Evolutionary conservation across 202 grass and related monocot genomes (phyloP), one percentile per base, ranked within the genome.

Genomic region (Saccharum hybrid): DNA sequence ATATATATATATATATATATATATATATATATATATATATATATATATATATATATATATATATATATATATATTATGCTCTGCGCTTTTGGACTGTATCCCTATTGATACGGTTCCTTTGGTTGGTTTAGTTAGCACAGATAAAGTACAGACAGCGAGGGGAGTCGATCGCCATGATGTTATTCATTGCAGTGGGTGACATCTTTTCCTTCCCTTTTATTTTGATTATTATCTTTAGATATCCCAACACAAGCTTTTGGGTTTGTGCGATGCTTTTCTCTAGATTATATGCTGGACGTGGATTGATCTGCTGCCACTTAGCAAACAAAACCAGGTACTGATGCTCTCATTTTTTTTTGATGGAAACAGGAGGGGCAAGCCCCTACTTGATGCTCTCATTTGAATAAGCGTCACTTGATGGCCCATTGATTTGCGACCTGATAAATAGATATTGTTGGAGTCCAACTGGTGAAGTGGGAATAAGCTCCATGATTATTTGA

Each of bases 241-340:
- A 51, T 87, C 51, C 71, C 18, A 48, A 45, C 39, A 39, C 34
- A 62, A 22, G 33, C 37, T 76, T 86, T 70, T 69, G 14, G 10
- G 57, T 8, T 74, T 61, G 48, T 11, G 70, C 63, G n/a, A 22
- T 59, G 21, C 48, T 14, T 75, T 22, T 16, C 6, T 0, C 19
- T 30, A 75, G 7, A 75, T 62, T 48, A 49, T 75, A 69, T 48
- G 8, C 4, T 43, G 10, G 11, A 46, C 37, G 13, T 41, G 46
- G 69, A 61, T 38, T 15, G 26, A 68, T 76, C 19, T 81, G 63
- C 10, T 81, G 66, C 63, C 78, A 76, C 71, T 81, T 68, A 39
- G 63, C 63, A 33, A 82, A 82, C 85, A 87, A 48, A 49, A 40
- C 37, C 39, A 63, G 63, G 14, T 76, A 51, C 12, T 62, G 10